Percentiles rank a stretch among this genome's conserved stretches.
These are phyloP conservation scores for Fraxinus latifolia DNA, from an alignment of 305 asterid genomes.

Conservation along the genomic window DNA sequence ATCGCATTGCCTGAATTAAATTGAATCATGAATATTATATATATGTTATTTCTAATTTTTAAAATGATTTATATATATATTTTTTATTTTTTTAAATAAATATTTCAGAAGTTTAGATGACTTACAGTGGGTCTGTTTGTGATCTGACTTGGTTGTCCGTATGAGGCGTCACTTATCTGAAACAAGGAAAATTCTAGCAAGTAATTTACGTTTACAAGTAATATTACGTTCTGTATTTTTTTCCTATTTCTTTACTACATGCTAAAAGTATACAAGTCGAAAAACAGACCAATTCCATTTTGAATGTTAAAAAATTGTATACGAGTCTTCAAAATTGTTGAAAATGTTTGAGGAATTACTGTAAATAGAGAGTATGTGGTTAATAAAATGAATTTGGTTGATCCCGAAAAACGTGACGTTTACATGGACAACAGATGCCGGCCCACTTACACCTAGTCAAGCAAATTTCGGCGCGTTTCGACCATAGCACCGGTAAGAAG, in stretches of 20 bases:
- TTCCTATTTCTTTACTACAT: background rate
- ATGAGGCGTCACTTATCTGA: conserved; percentile 1
- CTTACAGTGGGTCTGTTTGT: conserved; percentile 6
- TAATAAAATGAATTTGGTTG: background rate
- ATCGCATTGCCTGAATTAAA: background rate
- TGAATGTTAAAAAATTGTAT: background rate
- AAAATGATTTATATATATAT: too few relatives aligned
- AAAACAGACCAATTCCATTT: background rate
- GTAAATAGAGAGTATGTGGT: background rate
- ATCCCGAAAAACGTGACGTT: too few relatives aligned
- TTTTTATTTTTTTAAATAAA: background rate
- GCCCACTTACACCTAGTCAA: too few relatives aligned
- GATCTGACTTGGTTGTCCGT: background rate
- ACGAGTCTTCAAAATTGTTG: background rate
- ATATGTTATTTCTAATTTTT: background rate
- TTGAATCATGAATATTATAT: too few relatives aligned
- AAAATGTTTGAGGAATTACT: background rate
- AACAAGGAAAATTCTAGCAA: background rate
- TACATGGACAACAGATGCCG: too few relatives aligned
- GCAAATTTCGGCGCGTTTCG: too few relatives aligned
- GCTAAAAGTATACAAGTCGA: background rate
- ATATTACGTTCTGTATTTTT: too few relatives aligned
- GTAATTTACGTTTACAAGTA: background rate
- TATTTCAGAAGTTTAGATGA: background rate
- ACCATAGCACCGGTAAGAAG: too few relatives aligned